Percentiles rank a stretch among this genome's conserved stretches.
These are phyloP conservation scores for Phialophora expanda DNA, from an alignment of 2,329 filamentous ascomycete species.

Conservation along the genomic window DNA sequence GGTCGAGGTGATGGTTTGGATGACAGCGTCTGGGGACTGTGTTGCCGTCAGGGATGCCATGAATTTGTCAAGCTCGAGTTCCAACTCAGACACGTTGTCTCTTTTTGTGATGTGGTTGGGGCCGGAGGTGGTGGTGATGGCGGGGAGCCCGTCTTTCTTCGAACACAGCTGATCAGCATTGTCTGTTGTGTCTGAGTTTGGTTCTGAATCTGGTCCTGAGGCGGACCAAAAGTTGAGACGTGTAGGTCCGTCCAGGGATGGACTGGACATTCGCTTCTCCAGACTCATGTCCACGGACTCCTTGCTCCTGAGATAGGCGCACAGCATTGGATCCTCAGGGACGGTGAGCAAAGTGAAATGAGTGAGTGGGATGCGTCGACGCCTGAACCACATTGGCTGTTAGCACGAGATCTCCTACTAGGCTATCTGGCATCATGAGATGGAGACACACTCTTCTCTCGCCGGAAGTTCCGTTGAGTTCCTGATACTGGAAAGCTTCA, in stretches of 20 bases:
- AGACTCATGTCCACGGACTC: slow-evolving; percentile 26
- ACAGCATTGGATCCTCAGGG: slow-evolving; percentile 28
- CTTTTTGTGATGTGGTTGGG: background rate
- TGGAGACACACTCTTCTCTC: slow-evolving; percentile 8
- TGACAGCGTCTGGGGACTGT: slow-evolving; percentile 18
- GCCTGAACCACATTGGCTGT: background rate
- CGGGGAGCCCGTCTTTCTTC: background rate
- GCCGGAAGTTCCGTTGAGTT: background rate
- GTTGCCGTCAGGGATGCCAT: slow-evolving; percentile 24
- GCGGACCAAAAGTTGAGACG: background rate
- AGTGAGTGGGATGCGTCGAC: slow-evolving; percentile 26
- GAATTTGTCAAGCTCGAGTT: slow-evolving; percentile 26
- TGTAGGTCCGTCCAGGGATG: background rate
- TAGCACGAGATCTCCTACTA: background rate
- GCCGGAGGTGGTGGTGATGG: background rate
- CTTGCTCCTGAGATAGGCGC: slow-evolving; percentile 20
- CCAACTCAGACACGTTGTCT: background rate
- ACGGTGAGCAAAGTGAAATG: slow-evolving; percentile 29
- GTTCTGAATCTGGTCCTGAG: background rate
- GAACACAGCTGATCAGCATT: background rate
- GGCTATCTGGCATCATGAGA: background rate
- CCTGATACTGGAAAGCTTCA: background rate
- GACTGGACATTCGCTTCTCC: slow-evolving; percentile 7
- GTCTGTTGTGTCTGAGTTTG: background rate
- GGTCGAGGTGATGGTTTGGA: slow-evolving; percentile 21